These are phyloP conservation scores for Malassezia equina DNA, from an alignment of 1,284 basidiomycete genomes.

Conservation along the genomic window DNA sequence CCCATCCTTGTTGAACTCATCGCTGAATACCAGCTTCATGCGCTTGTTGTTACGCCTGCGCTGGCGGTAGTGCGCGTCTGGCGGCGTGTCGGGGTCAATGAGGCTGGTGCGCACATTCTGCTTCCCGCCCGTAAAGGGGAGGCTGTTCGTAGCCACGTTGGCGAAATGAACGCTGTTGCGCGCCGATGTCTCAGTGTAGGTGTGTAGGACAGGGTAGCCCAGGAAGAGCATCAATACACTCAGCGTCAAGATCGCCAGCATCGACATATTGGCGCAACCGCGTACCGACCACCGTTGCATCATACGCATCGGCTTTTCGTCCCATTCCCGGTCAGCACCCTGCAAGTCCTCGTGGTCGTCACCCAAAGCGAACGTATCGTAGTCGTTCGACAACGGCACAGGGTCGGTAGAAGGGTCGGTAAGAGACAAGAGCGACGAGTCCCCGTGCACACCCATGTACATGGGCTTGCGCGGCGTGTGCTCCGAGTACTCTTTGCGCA, in stretches of 20 bases:
- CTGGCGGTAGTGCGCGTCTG: conserved; percentile 14
- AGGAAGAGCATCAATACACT: conserved; percentile 40
- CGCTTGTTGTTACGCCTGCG: conserved; percentile 19
- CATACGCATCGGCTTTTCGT: neutral
- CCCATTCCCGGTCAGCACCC: conserved; percentile 14
- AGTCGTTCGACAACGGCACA: conserved; percentile 5
- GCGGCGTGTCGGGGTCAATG: conserved; percentile 37
- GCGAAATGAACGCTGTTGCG: neutral
- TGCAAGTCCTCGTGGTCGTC: conserved; percentile 2
- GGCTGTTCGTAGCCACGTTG: neutral
- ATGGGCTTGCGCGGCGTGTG: neutral
- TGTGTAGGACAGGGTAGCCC: conserved; percentile 38
- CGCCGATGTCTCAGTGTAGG: neutral
- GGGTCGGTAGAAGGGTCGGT: conserved; percentile 1
- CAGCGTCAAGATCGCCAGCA: conserved; percentile 29
- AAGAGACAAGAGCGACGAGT: conserved; percentile 4
- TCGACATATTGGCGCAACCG: conserved; percentile 32
- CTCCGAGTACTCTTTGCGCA: neutral
- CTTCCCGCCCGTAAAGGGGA: neutral
- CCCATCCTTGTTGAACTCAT: conserved; percentile 39
- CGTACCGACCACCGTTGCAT: conserved; percentile 19
- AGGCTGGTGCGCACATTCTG: conserved; percentile 14
- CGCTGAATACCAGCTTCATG: conserved; percentile 39
- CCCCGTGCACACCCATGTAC: neutral
- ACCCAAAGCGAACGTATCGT: conserved; percentile 5